Evolutionary conservation across 148 eudicot species (phyloP).

Genomic region (Chenopodium quinoa): DNA sequence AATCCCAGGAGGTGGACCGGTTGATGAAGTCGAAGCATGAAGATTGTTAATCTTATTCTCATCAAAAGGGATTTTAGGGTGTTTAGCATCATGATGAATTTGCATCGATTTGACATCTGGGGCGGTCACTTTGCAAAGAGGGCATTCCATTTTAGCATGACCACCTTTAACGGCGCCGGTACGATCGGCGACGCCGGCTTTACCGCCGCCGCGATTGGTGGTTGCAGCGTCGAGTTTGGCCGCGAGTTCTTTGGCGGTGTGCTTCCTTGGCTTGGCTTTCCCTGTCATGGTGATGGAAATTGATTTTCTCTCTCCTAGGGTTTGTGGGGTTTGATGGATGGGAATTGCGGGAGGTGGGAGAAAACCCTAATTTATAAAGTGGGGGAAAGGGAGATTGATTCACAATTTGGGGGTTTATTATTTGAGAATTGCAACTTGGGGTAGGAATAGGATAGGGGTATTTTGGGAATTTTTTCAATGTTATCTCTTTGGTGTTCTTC

Average conservation of each 20-base stretch:
- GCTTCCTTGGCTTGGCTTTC: conserved; percentile 99
- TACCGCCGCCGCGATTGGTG: conserved; percentile 86
- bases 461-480: neutral
- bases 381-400: too few species aligned
- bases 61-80: conserved; percentile 82
- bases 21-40: conserved; percentile 36
- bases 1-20: conserved; percentile 43
- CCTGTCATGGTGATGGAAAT: conserved; percentile 60
- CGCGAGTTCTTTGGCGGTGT: conserved; percentile 86
- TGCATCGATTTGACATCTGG: conserved; percentile 91
- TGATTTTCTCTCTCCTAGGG: conserved; percentile 39
- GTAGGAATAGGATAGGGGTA: neutral
- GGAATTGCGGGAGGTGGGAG: neutral
- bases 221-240: conserved; percentile 85
- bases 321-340: conserved; percentile 5
- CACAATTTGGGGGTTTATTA: too few species aligned
- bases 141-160: conserved; percentile 87
- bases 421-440: too few species aligned
- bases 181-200: conserved; percentile 79
- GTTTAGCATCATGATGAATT: conserved; percentile 89
- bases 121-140: conserved; percentile 80
- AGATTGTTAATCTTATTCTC: conserved; percentile 63
- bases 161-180: conserved; percentile 76
- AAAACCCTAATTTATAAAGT: conserved; percentile 10
- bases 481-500: neutral